Evolutionary conservation across 306 rosid genomes (phyloP), one percentile per base, ranked within the genome.

Genomic region (Medicago arabica): DNA sequence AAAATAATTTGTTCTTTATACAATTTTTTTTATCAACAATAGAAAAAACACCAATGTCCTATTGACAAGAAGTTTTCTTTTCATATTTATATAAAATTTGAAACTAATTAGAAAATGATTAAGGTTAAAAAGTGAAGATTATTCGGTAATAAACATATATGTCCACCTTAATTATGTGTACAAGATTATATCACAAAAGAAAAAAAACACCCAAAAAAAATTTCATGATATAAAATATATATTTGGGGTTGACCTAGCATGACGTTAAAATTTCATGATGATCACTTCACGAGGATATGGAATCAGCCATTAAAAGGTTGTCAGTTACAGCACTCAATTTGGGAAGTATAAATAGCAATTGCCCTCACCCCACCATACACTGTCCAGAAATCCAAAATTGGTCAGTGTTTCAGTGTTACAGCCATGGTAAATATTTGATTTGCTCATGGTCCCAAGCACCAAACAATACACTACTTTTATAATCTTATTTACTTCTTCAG

Each of bases 221-320:
- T n/a, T n/a, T n/a, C n/a, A n/a, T n/a, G n/a, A n/a, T n/a, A n/a
- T n/a, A n/a, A n/a, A n/a, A n/a, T n/a, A n/a, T 3, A 3, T 23
- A 39, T 44, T 6, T 64, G 65, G 68, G 66, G 82, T 78, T 88
- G 92, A 84, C 80, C 72, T 63, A 58, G 72, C 43, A 73, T 73
- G 80, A 64, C 62, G 82, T 38, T 72, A 72, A 73, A 83, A 28
- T n/a, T n/a, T 81, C 83, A 86, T 85, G 87, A 89, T 83, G 86
- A 60, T 28, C 16, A 69, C 17, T 84, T 88, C 92, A 88, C 90
- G 86, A 60, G 86, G 86, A 67, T 72, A 60, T 60, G 38, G 85
- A 78, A 64, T 75, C 78, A 84, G 83, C 31, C 59, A 78, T 67
- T 13, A 78, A 72, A 76, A 69, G 81, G 63, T 58, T 14, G 85